Percentiles rank a stretch among this genome's conserved stretches.
These are phyloP conservation scores for Pestalotiopsis sp. DNA, from an alignment of 2,329 filamentous ascomycete genomes.

Conservation along the genomic window DNA sequence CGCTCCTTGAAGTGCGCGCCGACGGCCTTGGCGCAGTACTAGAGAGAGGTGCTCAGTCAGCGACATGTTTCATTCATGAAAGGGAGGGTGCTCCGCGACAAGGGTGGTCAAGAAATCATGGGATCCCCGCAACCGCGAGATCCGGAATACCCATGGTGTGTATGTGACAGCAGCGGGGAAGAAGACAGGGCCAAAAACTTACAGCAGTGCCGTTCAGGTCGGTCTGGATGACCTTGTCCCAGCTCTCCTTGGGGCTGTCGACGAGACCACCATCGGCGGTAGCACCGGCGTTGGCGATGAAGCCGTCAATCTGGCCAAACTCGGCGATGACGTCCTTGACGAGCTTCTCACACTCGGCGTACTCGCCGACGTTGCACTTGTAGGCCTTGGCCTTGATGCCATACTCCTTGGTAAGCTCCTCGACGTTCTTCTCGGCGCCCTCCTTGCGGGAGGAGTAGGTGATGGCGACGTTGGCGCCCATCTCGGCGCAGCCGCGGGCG, in stretches of 20 bases:
- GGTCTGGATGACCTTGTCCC: constrained; percentile 59
- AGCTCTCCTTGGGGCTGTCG: constrained; percentile 56
- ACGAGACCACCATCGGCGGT: constrained; percentile 59
- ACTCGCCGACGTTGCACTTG: constrained; percentile 59
- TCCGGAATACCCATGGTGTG: neutral
- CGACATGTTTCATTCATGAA: neutral
- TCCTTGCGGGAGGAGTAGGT: constrained; percentile 73
- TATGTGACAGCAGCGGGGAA: neutral
- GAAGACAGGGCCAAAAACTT: neutral
- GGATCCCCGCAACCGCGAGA: neutral
- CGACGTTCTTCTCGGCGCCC: constrained; percentile 66
- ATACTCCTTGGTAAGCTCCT: constrained; percentile 65
- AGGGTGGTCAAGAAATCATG: neutral
- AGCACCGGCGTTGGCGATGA: constrained; percentile 73
- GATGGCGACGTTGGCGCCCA: constrained; percentile 70
- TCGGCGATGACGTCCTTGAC: constrained; percentile 68
- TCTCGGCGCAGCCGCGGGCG: constrained; percentile 69
- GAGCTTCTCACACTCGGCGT: constrained; percentile 51
- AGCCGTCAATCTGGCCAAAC: constrained; percentile 74
- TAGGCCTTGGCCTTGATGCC: constrained; percentile 68
- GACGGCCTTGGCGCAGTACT: constrained; percentile 62
- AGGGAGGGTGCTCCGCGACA: neutral
- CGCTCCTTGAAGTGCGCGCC: constrained; percentile 62
- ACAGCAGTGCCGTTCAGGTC: constrained; percentile 64
- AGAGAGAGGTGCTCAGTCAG: neutral